Evolutionary conservation across 768 basidiomycete species (phyloP).

Genomic region (Lactarius evosmus): DNA sequence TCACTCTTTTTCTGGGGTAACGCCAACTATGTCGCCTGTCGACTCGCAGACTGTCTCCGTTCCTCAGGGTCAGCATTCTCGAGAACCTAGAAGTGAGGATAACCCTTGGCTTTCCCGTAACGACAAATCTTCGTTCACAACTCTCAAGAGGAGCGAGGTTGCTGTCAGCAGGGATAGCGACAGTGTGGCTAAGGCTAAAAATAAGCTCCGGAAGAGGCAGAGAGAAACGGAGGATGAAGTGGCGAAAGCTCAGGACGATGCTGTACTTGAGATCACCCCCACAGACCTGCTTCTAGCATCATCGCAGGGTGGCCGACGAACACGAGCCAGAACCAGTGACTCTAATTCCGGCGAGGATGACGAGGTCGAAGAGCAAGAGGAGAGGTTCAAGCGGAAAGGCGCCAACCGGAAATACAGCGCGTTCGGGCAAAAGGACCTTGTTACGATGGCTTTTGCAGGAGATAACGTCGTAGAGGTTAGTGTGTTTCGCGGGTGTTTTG

Average conservation of each 20-base stretch:
- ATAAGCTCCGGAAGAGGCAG: constrained; percentile 66
- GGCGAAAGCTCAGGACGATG: constrained; percentile 67
- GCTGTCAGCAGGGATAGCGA: constrained; percentile 65
- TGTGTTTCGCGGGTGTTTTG: neutral
- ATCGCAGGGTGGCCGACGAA: constrained; percentile 15
- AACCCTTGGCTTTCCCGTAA: constrained; percentile 81
- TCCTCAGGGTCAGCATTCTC: constrained; percentile 29
- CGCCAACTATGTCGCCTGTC: constrained; percentile 19
- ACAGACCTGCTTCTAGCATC: constrained; percentile 44
- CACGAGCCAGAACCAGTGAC: constrained; percentile 27
- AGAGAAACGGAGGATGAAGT: constrained; percentile 55
- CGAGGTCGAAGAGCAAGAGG: constrained; percentile 71
- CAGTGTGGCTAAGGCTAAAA: constrained; percentile 60
- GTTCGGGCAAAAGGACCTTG: constrained; percentile 88
- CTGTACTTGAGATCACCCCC: constrained; percentile 70
- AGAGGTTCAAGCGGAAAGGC: constrained; percentile 44
- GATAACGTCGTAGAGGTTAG: constrained; percentile 91
- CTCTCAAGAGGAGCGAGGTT: constrained; percentile 72
- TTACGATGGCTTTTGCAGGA: constrained; percentile 93
- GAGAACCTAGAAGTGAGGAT: constrained; percentile 26
- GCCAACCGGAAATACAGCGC: constrained; percentile 49
- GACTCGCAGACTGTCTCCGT: constrained; percentile 25
- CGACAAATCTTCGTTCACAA: constrained; percentile 33
- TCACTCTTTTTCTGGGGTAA: constrained; percentile 38
- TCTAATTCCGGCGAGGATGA: constrained; percentile 55